Conservation (phyloP, 1,139 yeast genomes). For the Geotrichum aggregatum region DNA sequence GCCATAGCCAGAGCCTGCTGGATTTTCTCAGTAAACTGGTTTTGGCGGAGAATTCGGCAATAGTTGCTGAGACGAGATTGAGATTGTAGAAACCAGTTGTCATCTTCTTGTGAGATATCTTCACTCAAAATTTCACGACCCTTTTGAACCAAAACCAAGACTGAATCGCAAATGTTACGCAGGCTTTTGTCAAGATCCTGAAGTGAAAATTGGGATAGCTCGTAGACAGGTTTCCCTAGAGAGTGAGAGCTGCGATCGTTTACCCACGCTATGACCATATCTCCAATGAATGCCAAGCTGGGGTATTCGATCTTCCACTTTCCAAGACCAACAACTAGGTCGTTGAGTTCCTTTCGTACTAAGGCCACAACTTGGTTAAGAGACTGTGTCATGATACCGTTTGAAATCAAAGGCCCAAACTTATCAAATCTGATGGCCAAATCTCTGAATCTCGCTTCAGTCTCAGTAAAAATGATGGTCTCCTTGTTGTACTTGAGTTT, state of each 20-base stretch:
- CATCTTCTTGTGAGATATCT: constrained; percentile 46
- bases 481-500: constrained; percentile 16
- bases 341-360: constrained; percentile 14
- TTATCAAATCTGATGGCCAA: constrained; percentile 17
- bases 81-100: constrained; percentile 58
- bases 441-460: constrained; percentile 20
- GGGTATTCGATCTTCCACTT: constrained; percentile 19
- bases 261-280: constrained; percentile 17
- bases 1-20: constrained; percentile 17
- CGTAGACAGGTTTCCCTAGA: neutral
- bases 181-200: constrained; percentile 22
- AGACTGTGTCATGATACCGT: constrained; percentile 17
- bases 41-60: constrained; percentile 35
- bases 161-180: constrained; percentile 50
- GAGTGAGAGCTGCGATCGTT: constrained; percentile 9
- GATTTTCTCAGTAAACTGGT: constrained; percentile 18
- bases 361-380: constrained; percentile 12
- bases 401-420: constrained; percentile 8
- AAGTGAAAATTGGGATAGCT: constrained; percentile 6
- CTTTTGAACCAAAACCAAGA: constrained; percentile 66
- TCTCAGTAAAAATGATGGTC: constrained; percentile 18
- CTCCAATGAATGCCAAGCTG: constrained; percentile 18
- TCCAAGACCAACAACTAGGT: neutral
- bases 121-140: constrained; percentile 38
- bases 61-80: constrained; percentile 46